These are phyloP conservation scores for Batkoa obscura DNA, from an alignment of 371 early-diverging fungal genomes.

Conservation along the genomic window DNA sequence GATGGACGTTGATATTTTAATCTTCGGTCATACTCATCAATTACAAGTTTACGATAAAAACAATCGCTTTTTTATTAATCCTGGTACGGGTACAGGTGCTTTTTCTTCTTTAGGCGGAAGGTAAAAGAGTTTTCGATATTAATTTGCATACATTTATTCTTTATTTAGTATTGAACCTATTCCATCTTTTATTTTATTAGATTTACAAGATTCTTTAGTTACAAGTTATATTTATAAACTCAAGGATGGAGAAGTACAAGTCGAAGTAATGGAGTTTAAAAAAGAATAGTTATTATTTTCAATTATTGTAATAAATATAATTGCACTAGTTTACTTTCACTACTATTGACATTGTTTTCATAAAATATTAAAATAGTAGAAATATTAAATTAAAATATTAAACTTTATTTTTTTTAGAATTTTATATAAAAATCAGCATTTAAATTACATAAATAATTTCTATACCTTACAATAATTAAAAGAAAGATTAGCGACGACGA, in stretches of 20 bases:
- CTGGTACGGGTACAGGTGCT: constrained; percentile 87
- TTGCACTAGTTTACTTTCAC: no score
- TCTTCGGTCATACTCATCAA: constrained; percentile 70
- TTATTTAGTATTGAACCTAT: constrained; percentile 24
- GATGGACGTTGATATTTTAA: constrained; percentile 78
- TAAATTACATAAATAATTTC: no score
- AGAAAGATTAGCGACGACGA: no score
- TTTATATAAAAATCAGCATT: no score
- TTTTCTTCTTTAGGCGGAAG: constrained; percentile 14
- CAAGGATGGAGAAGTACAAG: constrained; percentile 74
- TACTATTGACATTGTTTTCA: no score
- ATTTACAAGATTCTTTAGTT: constrained; percentile 56
- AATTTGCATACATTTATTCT: neutral
- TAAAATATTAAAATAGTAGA: no score
- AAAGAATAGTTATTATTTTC: constrained; percentile 14
- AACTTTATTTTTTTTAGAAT: no score
- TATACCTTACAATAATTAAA: no score
- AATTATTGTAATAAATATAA: neutral
- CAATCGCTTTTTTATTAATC: constrained; percentile 79
- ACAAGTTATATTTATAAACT: constrained; percentile 83
- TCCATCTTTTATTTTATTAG: constrained; percentile 90
- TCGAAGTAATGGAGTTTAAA: constrained; percentile 75
- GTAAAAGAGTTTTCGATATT: constrained; percentile 6
- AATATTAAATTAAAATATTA: no score
- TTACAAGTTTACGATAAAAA: constrained; percentile 81